These are phyloP conservation scores for Cercospora zeae-maydis DNA, from an alignment of 2,329 filamentous ascomycete species.

Conservation along the genomic window DNA sequence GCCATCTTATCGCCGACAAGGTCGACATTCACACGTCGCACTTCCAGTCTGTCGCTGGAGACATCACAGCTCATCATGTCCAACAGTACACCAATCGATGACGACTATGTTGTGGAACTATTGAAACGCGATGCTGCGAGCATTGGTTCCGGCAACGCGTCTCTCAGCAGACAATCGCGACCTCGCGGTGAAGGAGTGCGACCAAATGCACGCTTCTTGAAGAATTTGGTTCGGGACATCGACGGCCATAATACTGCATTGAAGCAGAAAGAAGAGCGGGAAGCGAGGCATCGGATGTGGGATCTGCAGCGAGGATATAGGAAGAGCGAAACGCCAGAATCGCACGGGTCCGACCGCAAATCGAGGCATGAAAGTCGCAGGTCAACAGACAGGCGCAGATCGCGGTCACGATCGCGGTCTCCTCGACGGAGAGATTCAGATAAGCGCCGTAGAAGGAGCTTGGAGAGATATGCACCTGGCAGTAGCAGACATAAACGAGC, in stretches of 20 bases:
- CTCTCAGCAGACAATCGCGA: conserved; percentile 9
- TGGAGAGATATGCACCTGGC: conserved; percentile 6
- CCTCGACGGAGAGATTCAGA: not conserved
- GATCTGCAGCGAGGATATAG: conserved; percentile 42
- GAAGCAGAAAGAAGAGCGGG: conserved; percentile 76
- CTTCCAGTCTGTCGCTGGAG: not conserved
- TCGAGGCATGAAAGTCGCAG: not conserved
- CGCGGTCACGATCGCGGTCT: not conserved
- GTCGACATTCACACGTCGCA: not conserved
- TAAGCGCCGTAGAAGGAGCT: not conserved
- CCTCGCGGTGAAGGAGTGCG: conserved; percentile 57
- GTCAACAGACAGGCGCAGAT: conserved; percentile 1
- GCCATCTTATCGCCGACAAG: not conserved
- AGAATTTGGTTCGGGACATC: conserved; percentile 82
- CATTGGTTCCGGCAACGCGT: not conserved
- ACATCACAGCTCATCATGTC: not conserved
- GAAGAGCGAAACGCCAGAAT: conserved; percentile 12
- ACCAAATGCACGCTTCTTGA: conserved; percentile 86
- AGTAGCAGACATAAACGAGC: conserved; percentile 7
- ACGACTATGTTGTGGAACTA: conserved; percentile 77
- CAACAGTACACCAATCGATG: conserved; percentile 43
- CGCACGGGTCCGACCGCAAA: conserved; percentile 1
- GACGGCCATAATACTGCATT: conserved; percentile 85
- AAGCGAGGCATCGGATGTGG: conserved; percentile 68
- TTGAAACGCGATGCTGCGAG: conserved; percentile 69